Evolutionary conservation across 768 basidiomycete species (phyloP), one percentile per base, ranked within the genome.

Genomic region (Kondoa subrosea): DNA sequence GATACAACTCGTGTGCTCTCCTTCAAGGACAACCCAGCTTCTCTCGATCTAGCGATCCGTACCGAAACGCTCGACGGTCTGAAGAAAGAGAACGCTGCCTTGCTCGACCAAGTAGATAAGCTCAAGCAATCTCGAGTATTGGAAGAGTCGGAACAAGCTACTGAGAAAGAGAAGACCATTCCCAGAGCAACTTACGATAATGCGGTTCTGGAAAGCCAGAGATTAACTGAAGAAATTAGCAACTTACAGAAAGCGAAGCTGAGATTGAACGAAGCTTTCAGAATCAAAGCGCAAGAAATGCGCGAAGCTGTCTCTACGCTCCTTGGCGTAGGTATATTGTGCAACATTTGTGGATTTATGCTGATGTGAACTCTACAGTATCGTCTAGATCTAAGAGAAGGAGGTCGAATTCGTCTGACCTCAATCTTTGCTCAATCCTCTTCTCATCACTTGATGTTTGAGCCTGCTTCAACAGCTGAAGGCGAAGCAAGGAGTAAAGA

Each of bases 371-470:
- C 21, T 50, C 21, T 8, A 50, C 21, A 50, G 40, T 63, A 63
- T 32, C 27, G 33, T 32, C 4, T 63, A 12, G 61, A 63, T 32
- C 30, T 32, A 27, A n/a, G 33, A 33, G 15, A 27, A 26, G 61
- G 89, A 64, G 92, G 91, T 0, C 85, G 89, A 72, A 86, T 96
- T 62, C 83, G 88, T 26, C 85, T 95, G 69, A 92, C 91, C 2
- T 87, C 87, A n/a, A 82, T 89, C 72, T 96, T 87, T 78, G 91
- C 95, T 70, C 83, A 69, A 8, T 64, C 57, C 16, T 69, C 73
- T 57, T 71, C 70, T 27, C 71, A 71, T 31, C 85, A 87, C 61
- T 92, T 95, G 75, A 87, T 91, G 32, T 89, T 99, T 65, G 71
- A 66, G 58, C 70, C 71, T 1, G 73, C 66, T 14, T 34, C 67